phyloP scores from a whole-genome alignment of 805 yeast genomes.

The Torulaspora delbrueckii region DNA sequence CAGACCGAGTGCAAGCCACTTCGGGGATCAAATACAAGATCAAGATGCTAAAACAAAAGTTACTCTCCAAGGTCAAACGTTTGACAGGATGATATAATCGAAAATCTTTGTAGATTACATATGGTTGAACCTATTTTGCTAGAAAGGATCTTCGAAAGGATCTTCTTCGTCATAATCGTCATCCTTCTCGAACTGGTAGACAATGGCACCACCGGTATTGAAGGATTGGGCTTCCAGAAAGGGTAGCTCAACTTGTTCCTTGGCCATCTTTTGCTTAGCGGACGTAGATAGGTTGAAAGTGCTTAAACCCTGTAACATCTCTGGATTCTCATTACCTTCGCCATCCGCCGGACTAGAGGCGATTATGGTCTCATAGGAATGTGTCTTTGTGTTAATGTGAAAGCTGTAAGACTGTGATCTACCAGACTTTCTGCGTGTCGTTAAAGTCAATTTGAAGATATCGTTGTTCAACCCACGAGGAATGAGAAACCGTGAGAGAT shows the following conservation, averaged over 20 bases:
- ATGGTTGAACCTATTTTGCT: conserved; percentile 12
- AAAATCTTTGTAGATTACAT: not conserved
- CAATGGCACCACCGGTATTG: conserved; percentile 86
- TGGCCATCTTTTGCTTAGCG: conserved; percentile 67
- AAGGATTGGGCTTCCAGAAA: conserved; percentile 81
- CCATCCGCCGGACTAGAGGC: conserved; percentile 25
- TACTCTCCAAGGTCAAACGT: conserved; percentile 5
- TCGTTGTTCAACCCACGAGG: conserved; percentile 50
- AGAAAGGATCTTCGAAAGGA: conserved; percentile 95
- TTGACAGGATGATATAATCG: not conserved
- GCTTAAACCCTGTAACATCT: conserved; percentile 64
- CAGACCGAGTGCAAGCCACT: conserved; percentile 35
- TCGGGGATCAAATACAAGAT: conserved; percentile 23
- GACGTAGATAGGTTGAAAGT: conserved; percentile 82
- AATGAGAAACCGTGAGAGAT: conserved; percentile 40
- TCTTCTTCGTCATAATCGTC: conserved; percentile 98
- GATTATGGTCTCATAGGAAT: conserved; percentile 36
- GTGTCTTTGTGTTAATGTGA: conserved; percentile 45
- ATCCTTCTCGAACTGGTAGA: conserved; percentile 91
- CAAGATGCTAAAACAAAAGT: conserved; percentile 12
- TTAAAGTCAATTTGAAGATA: conserved; percentile 46
- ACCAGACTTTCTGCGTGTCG: conserved; percentile 80
- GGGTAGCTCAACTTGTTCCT: conserved; percentile 87
- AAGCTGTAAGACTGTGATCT: conserved; percentile 58
- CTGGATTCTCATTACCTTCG: conserved; percentile 42